A percentile compares a stretch with the other conserved stretches of the same genome.
Conservation (phyloP, 2,329 filamentous ascomycete genomes). For the Hypomyces rosellus region DNA sequence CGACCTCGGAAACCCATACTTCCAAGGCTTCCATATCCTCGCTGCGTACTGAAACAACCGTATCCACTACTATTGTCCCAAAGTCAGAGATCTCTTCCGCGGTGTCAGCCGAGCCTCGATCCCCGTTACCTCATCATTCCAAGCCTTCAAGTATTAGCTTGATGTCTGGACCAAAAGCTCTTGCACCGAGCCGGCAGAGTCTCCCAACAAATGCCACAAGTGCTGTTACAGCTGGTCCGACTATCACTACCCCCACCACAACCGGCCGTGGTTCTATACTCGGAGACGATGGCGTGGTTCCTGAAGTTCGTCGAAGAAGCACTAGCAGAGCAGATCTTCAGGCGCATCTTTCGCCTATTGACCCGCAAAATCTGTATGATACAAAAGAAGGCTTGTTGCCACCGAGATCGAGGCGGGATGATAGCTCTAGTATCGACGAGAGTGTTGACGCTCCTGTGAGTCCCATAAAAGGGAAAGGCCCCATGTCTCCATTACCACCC, state of each 20-base stretch:
- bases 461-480: conserved; percentile 31
- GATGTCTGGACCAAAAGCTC: conserved; percentile 38
- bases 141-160: conserved; percentile 45
- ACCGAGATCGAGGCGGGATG: conserved; percentile 34
- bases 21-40: conserved; percentile 37
- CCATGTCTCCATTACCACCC: conserved; percentile 30
- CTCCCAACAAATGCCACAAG: conserved; percentile 38
- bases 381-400: conserved; percentile 29
- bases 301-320: conserved; percentile 33
- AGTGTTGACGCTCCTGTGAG: conserved; percentile 35
- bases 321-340: conserved; percentile 38
- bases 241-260: conserved; percentile 44
- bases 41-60: conserved; percentile 34
- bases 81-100: conserved; percentile 33
- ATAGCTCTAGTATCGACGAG: conserved; percentile 39
- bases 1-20: conserved; percentile 32
- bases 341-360: conserved; percentile 27
- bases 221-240: conserved; percentile 35
- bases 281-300: conserved; percentile 38
- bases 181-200: conserved; percentile 31
- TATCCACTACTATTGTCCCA: conserved; percentile 23
- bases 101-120: conserved; percentile 32
- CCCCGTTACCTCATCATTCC: conserved; percentile 36
- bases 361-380: conserved; percentile 32
- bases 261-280: conserved; percentile 34